Evolutionary conservation across 2,329 filamentous ascomycete genomes (phyloP), one percentile per base, ranked within the genome.

Genomic region (Penicillium sp.): DNA sequence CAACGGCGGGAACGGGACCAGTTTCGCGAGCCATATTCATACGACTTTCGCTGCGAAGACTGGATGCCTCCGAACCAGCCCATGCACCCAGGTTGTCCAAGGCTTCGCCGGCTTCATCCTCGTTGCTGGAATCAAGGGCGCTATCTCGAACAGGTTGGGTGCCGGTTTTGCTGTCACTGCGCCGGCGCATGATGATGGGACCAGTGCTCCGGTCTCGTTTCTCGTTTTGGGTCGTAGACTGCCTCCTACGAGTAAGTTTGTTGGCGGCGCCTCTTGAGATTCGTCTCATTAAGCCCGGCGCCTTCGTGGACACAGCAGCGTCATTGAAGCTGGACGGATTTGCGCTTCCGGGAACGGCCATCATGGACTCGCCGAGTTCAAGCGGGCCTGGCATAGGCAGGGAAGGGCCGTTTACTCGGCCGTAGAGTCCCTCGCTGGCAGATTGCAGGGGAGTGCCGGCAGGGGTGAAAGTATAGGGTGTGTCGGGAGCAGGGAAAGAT

Each of bases 131-230:
- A 27, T 74, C 72, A n/a, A 73, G 57, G 35, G 78, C 77, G 50
- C 74, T 77, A 40, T 74, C 71, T 38, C 68, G 66, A 54, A 80
- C 80, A 35, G 81, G 76, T 10, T 85, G 83, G 8, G 81, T 80
- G 7, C 87, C 87, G 61, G 85, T 89, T 72, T 89, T 94, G 77
- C 92, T 96, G 72, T 95, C 91, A 72, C 92, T 97, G 61, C 92
- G 86, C 55, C 91, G 83, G 59, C 93, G 86, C 73, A 96, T 85
- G 50, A 96, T 89, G 53, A 91, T 88, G 2, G 94, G 94, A 0
- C 94, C 94, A 27, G 91, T 87, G 69, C 92, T 97, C 58, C 89
- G 87, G 68, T 97, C 91, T 40, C 92, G 86, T 69, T 88, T 90
- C 57, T 86, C 85, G 21, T 88, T 84, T 42, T 88, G 83, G 1